Conservation (phyloP, 768 basidiomycete species). For the Dioszegia aurantiaca region DNA sequence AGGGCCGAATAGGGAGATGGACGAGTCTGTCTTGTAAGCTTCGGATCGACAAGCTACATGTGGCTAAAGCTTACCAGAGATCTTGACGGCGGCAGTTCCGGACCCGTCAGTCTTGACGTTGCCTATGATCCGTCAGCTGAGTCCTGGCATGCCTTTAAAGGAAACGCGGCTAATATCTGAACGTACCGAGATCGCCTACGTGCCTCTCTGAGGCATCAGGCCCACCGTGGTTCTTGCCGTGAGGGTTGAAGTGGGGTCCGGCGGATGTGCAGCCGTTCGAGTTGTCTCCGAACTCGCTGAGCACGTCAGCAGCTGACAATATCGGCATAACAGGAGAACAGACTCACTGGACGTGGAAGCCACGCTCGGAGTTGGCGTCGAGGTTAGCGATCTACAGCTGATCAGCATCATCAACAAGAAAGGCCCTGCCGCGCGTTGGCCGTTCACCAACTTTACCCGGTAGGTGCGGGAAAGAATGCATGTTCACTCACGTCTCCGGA, state of each 20-base stretch:
- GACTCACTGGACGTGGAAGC: conserved; percentile 78
- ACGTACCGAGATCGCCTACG: conserved; percentile 59
- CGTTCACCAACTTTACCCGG: neutral
- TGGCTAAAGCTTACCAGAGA: conserved; percentile 52
- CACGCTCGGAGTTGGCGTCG: conserved; percentile 61
- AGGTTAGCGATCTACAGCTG: conserved; percentile 59
- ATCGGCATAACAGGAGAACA: too few species aligned
- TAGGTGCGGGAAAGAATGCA: neutral
- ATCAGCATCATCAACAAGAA: too few species aligned
- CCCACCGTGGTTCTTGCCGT: conserved; percentile 64
- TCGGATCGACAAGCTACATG: neutral
- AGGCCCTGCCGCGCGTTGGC: too few species aligned
- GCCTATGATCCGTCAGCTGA: conserved; percentile 58
- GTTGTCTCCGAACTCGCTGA: conserved; percentile 62
- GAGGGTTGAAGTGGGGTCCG: conserved; percentile 75
- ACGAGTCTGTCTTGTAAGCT: conserved; percentile 52
- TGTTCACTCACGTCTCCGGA: conserved; percentile 56
- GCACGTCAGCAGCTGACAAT: conserved; percentile 17
- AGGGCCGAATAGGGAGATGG: conserved; percentile 67
- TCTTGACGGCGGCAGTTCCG: conserved; percentile 62
- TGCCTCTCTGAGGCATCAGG: conserved; percentile 60
- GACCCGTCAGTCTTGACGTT: conserved; percentile 65
- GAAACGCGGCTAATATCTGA: conserved; percentile 30
- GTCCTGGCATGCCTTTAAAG: neutral
- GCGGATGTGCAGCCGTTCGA: conserved; percentile 59